Evolutionary conservation across 257 asterid genomes (phyloP), one percentile per base, ranked within the genome.

Genomic region (Mitragyna speciosa): DNA sequence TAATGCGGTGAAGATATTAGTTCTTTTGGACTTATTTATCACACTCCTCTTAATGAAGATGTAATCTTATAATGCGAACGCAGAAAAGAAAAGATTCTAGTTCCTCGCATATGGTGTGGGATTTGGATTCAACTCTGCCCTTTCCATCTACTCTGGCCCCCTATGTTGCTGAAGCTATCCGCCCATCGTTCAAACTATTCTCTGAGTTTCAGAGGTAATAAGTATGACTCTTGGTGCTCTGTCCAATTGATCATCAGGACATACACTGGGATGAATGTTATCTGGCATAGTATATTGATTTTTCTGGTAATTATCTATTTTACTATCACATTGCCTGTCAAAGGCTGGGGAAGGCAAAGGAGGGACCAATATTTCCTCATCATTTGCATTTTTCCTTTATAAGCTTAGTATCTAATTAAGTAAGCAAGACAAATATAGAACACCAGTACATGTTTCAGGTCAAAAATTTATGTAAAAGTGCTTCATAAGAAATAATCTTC

Each of bases 121-220:
- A 95, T 90, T 91, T 95, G 65, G 98, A 95, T 85, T 95, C 97
- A n/a, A 93, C 78, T 69, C 98, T 95, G 79, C 95, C 95, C 1
- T 82, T 92, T 82, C 98, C 98, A 41, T 87, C 94, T 86, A 90
- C 93, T 16, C 83, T 95, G 58, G 69, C 89, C 33, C 79, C 88
- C 36, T 95, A 95, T 76, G 85, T 90, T 16, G 83, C 92, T 2
- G 95, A 95, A 83, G 82, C 92, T 63, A 54, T 93, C 54, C 94
- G 90, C 52, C 98, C 98, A 75, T 93, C 98, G 15, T 89, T 92
- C 86, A 91, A 89, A 82, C 86, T 95, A 61, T 93, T 95, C 84
- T 88, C 95, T 2, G 96, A 91, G 86, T 95, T 89, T 84, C 83
- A 89, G 78, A 93, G 98, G 98, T 94, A 83, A 68, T 14, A 59